These are phyloP conservation scores for Prunus davidiana DNA, from an alignment of 306 rosid genomes.

Conservation along the genomic window DNA sequence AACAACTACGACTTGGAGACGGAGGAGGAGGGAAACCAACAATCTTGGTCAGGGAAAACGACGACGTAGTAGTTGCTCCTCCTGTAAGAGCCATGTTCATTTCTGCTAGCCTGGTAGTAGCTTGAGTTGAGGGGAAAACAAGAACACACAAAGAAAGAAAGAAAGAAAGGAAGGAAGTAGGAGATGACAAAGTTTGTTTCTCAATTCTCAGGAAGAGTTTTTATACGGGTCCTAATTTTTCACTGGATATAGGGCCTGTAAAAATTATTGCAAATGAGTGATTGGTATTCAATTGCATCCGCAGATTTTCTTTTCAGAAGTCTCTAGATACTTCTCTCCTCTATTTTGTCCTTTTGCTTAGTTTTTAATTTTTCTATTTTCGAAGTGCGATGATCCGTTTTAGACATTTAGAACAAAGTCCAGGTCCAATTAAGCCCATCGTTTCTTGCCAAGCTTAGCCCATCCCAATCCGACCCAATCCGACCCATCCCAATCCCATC, in stretches of 20 bases:
- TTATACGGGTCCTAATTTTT: not conserved
- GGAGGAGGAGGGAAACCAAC: not conserved
- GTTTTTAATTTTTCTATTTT: too few species aligned
- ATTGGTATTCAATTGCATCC: not conserved
- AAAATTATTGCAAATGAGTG: not conserved
- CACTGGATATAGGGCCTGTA: not conserved
- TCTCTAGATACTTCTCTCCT: not conserved
- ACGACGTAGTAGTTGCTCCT: not conserved
- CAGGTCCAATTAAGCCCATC: not conserved
- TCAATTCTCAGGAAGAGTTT: not conserved
- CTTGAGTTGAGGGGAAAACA: not conserved
- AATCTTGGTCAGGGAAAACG: not conserved
- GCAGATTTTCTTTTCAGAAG: not conserved
- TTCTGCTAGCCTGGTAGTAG: not conserved
- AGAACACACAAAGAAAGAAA: not conserved
- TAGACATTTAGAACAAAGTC: not conserved
- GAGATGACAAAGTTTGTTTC: too few species aligned
- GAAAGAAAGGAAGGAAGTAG: too few species aligned
- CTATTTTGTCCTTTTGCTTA: not conserved
- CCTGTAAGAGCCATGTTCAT: constrained; percentile 7
- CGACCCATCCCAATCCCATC: too few species aligned
- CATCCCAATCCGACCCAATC: not conserved
- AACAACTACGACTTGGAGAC: not conserved
- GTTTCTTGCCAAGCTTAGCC: not conserved
- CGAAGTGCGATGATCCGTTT: too few species aligned